Conservation (phyloP, 2,329 filamentous ascomycete species). For the Paraphoma sp. region DNA sequence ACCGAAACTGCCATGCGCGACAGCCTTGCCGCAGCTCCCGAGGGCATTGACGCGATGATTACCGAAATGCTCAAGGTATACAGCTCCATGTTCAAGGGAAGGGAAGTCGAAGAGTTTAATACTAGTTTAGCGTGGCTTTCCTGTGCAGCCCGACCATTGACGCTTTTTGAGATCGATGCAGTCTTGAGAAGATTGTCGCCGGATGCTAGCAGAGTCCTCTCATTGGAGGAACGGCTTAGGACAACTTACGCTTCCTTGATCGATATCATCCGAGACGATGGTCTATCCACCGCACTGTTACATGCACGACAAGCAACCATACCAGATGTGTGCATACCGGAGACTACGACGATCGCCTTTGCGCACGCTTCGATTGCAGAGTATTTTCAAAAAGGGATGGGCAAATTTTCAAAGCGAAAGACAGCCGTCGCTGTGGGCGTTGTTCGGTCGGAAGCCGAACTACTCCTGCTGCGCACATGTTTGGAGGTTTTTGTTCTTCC, state of each 20-base stretch:
- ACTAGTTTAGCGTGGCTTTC: neutral
- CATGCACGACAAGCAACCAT: neutral
- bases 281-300: neutral
- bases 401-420: neutral
- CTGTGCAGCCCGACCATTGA: neutral
- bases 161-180: neutral
- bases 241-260: neutral
- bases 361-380: neutral
- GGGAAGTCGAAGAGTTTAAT: neutral
- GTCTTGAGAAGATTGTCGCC: neutral
- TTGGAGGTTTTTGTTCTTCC: neutral
- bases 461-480: neutral
- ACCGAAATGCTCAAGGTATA: conserved; percentile 1
- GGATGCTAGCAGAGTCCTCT: neutral
- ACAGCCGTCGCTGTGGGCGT: neutral
- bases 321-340: neutral
- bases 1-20: neutral
- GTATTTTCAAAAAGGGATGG: neutral
- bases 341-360: neutral
- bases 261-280: neutral
- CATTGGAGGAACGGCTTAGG: neutral
- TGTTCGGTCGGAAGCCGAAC: neutral
- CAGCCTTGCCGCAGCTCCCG: neutral
- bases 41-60: neutral
- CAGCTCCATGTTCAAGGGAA: neutral